Conservation (phyloP, 2,329 filamentous ascomycete genomes). For the Exophiala alcalophila region DNA sequence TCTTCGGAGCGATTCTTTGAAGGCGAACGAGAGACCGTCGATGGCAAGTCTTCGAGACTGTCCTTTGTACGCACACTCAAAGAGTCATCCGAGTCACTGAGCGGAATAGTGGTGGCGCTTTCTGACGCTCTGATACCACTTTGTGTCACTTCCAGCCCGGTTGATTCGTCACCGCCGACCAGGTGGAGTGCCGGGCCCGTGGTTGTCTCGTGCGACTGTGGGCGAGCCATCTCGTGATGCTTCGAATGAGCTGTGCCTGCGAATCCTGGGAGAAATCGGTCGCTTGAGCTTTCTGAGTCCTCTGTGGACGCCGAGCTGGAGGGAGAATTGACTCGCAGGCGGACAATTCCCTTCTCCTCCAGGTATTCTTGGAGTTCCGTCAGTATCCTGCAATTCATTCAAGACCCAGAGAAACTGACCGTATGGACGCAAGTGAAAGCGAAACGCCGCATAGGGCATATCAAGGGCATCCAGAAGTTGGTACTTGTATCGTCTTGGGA, state of each 20-base stretch:
- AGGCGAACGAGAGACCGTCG: constrained; percentile 23
- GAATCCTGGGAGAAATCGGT: constrained; percentile 1
- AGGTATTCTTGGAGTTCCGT: constrained; percentile 10
- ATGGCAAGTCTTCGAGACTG: constrained; percentile 25
- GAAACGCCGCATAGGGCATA: constrained; percentile 48
- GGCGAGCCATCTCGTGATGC: too few relatives aligned
- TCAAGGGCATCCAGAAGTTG: constrained; percentile 50
- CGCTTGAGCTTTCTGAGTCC: constrained; percentile 6
- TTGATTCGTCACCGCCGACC: too few relatives aligned
- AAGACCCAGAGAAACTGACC: constrained; percentile 7
- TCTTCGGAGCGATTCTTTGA: constrained; percentile 1
- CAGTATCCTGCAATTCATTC: not conserved
- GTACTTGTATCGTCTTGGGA: constrained; percentile 42
- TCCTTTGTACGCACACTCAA: constrained; percentile 26
- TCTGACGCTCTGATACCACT: constrained; percentile 2
- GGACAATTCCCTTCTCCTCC: constrained; percentile 6
- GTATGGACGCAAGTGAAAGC: constrained; percentile 28
- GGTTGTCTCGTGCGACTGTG: too few relatives aligned
- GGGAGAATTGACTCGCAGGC: not conserved
- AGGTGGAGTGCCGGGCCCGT: too few relatives aligned
- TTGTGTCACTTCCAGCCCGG: too few relatives aligned
- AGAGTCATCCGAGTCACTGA: constrained; percentile 18
- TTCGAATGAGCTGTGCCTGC: too few relatives aligned
- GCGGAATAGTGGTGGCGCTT: not conserved
- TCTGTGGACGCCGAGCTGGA: constrained; percentile 11